A percentile compares a stretch with the other conserved stretches of the same genome.
These are phyloP conservation scores for Microthyrium microscopicum DNA, from an alignment of 2,329 filamentous ascomycete species.

Conservation along the genomic window DNA sequence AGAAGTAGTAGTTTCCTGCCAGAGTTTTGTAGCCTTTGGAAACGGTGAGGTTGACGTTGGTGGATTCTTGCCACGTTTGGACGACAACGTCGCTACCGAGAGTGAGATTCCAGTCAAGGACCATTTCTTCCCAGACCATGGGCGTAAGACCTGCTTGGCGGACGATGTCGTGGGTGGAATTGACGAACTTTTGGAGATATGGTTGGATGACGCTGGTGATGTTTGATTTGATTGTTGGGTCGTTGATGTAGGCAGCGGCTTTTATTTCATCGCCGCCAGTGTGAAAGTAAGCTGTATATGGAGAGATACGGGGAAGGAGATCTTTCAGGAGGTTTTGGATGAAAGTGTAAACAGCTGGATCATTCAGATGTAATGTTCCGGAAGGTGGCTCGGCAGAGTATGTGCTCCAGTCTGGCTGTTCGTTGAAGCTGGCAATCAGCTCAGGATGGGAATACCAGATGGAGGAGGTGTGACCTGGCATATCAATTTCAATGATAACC, in stretches of 20 bases:
- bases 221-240: conserved; percentile 55
- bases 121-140: conserved; percentile 79
- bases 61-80: conserved; percentile 58
- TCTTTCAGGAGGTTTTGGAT: conserved; percentile 56
- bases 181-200: conserved; percentile 60
- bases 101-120: conserved; percentile 59
- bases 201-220: conserved; percentile 48
- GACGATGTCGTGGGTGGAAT: conserved; percentile 50
- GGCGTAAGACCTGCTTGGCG: conserved; percentile 43
- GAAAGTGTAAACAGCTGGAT: conserved; percentile 51
- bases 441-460: conserved; percentile 52
- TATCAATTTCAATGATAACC: conserved; percentile 62
- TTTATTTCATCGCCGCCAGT: conserved; percentile 82
- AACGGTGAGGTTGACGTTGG: conserved; percentile 43
- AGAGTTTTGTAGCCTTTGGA: conserved; percentile 52
- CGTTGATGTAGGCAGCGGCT: conserved; percentile 53
- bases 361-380: conserved; percentile 60
- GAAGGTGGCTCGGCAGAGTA: conserved; percentile 39
- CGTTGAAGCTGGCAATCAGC: conserved; percentile 47
- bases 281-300: conserved; percentile 63
- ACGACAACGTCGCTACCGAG: conserved; percentile 55
- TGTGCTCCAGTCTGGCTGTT: conserved; percentile 34
- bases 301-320: conserved; percentile 51
- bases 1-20: conserved; percentile 48
- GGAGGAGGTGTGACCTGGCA: conserved; percentile 60